Conservation (phyloP, 2,329 filamentous ascomycete genomes). For the Hypoxylon sp. region DNA sequence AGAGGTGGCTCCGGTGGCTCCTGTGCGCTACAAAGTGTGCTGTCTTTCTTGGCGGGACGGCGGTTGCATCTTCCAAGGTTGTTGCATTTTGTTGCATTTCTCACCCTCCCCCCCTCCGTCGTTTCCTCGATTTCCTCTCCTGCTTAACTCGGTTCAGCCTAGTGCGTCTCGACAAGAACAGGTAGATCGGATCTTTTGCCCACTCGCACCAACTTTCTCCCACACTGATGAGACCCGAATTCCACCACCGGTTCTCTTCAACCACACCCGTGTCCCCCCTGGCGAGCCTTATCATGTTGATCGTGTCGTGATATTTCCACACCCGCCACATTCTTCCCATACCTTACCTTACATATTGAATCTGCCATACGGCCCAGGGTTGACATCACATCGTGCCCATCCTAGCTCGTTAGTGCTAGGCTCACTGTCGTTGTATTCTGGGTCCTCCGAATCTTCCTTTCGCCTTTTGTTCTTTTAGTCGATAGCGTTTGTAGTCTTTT, state of each 20-base stretch:
- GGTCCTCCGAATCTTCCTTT: slow-evolving; percentile 44
- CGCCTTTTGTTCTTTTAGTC: slow-evolving; percentile 41
- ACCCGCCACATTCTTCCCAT: slow-evolving; percentile 49
- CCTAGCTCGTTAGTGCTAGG: slow-evolving; percentile 46
- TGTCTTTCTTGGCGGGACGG: slow-evolving; percentile 42
- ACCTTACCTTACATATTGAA: slow-evolving; percentile 42
- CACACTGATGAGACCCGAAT: slow-evolving; percentile 35
- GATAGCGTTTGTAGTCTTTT: slow-evolving; percentile 37
- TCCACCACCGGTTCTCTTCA: slow-evolving; percentile 47
- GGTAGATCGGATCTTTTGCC: slow-evolving; percentile 41
- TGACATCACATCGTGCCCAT: slow-evolving; percentile 53
- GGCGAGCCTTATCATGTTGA: slow-evolving; percentile 49
- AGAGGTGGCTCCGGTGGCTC: background rate
- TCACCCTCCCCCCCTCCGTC: slow-evolving; percentile 22
- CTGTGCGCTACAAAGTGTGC: slow-evolving; percentile 27
- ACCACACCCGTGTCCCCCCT: slow-evolving; percentile 49
- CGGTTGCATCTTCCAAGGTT: slow-evolving; percentile 35
- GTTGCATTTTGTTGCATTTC: slow-evolving; percentile 23
- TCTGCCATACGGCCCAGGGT: slow-evolving; percentile 53
- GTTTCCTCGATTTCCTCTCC: slow-evolving; percentile 36
- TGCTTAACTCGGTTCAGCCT: slow-evolving; percentile 46
- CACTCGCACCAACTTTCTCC: slow-evolving; percentile 39
- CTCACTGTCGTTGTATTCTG: slow-evolving; percentile 45
- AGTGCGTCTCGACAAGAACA: slow-evolving; percentile 40
- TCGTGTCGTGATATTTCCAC: slow-evolving; percentile 55